Base-by-base conservation (phyloP, 106 monocot genomes). In the Apostasia shenzhenica region DNA sequence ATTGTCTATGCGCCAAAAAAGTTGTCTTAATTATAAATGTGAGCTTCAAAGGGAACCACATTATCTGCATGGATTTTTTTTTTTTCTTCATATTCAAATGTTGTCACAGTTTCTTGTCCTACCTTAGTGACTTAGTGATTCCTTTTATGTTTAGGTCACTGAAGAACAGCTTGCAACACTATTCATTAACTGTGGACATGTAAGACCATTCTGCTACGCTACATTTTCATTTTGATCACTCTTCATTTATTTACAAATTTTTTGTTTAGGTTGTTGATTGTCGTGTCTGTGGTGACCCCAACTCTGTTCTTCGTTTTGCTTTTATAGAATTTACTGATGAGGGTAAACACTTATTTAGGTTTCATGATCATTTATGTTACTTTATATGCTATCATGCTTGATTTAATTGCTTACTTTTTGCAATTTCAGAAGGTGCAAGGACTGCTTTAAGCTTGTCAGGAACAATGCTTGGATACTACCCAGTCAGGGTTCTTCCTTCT, bases 251-350 rank as follows among this genome's bases (percentile, higher is more conserved):
- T 44, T 69, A 40, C 40, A 41, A 41, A 14, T 37, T 60, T 39
- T 14, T 61, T 59, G 11, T 42, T 69, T 14, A 71, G 71, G 71
- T 71, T 71, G 72, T 72, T 48, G 72, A 72, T 54, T 72, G 72
- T 62, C 72, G 72, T 53, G 51, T 72, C 0, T 72, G 72, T 14
- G 72, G 72, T 26, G 72, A 72, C 61, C 72, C 72, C 41, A 72
- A 72, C 10, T 72, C 72, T 61, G 50, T 72, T 63, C 72, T 72
- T 63, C 72, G 63, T 48, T 72, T 72, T 63, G 72, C 72, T 52
- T 72, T 72, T 54, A 72, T 72, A 63, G 72, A 72, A 61, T 72
- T 72, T 61, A 72, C 72, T 52, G 72, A 72, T 72, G 72, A 72
- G 52, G 72, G 72, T 72, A 72, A 53, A 26, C 26, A 26, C 40